These are phyloP conservation scores for Bipolaris cookei DNA, from an alignment of 2,329 filamentous ascomycete genomes.

Conservation along the genomic window DNA sequence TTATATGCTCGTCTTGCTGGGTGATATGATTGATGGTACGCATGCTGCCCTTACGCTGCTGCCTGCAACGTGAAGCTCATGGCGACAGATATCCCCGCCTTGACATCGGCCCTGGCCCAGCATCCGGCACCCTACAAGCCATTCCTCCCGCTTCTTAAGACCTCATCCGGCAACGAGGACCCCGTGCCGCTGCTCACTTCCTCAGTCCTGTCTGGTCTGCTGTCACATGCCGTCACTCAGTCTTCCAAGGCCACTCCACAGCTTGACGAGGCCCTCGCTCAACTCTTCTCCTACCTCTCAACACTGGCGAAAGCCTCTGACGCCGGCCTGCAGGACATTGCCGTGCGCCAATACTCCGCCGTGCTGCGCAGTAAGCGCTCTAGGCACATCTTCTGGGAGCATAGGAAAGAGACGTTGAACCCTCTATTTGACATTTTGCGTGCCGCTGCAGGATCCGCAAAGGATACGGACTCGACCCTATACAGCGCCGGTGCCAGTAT, in stretches of 20 bases:
- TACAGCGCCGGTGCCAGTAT: slow-evolving; percentile 61
- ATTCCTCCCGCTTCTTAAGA: slow-evolving; percentile 81
- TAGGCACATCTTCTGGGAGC: slow-evolving; percentile 87
- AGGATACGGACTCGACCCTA: slow-evolving; percentile 68
- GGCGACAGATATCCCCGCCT: slow-evolving; percentile 72
- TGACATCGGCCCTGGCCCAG: slow-evolving; percentile 77
- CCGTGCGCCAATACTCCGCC: slow-evolving; percentile 87
- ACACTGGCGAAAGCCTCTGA: slow-evolving; percentile 84
- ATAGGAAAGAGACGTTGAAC: slow-evolving; percentile 80
- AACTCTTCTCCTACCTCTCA: slow-evolving; percentile 85
- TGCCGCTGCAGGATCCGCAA: slow-evolving; percentile 74
- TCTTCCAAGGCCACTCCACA: slow-evolving; percentile 66
- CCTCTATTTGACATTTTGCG: slow-evolving; percentile 82
- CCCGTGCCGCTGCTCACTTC: slow-evolving; percentile 89
- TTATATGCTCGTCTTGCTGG: slow-evolving; percentile 89
- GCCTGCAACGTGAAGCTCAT: slow-evolving; percentile 24
- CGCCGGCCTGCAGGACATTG: slow-evolving; percentile 91
- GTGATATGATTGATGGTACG: slow-evolving; percentile 84
- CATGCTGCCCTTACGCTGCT: neutral
- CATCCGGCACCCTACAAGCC: slow-evolving; percentile 75
- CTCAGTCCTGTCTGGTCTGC: slow-evolving; percentile 80
- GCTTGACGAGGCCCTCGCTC: slow-evolving; percentile 77
- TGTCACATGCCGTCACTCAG: slow-evolving; percentile 67
- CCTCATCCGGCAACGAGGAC: slow-evolving; percentile 83
- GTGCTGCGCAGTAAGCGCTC: slow-evolving; percentile 77